A percentile compares a stretch with the other conserved stretches of the same genome.
These are phyloP conservation scores for Taxillus chinensis DNA, from an alignment of 164 flowering plant species.

Conservation along the genomic window DNA sequence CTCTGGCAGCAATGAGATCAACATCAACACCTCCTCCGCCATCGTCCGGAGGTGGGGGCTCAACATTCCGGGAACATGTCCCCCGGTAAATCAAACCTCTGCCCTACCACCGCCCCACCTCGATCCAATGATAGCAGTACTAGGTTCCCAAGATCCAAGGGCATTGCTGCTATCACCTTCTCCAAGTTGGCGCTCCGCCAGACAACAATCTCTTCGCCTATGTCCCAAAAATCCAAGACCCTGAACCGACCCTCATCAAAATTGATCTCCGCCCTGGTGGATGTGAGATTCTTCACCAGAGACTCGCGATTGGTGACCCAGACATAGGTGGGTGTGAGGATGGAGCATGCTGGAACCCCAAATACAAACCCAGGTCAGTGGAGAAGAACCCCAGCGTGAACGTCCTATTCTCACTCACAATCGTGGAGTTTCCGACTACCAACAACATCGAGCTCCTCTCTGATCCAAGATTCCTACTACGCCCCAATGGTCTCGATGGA, in stretches of 20 bases:
- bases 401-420: slow-evolving; percentile 35
- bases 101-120: slow-evolving; percentile 39
- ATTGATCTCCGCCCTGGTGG: slow-evolving; percentile 23
- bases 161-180: slow-evolving; percentile 13
- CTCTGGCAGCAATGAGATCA: too few relatives aligned
- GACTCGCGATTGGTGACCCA: slow-evolving; percentile 77
- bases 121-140: slow-evolving; percentile 25
- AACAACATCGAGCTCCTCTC: too few relatives aligned
- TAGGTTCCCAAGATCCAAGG: slow-evolving; percentile 57
- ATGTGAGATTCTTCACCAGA: slow-evolving; percentile 22
- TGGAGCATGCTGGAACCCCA: slow-evolving; percentile 58
- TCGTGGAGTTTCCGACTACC: slow-evolving; percentile 24
- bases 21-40: too few relatives aligned
- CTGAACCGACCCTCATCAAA: slow-evolving; percentile 29
- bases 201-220: slow-evolving; percentile 3
- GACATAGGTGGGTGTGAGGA: slow-evolving; percentile 55
- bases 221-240: slow-evolving; percentile 15
- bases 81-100: slow-evolving; percentile 69
- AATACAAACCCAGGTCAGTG: slow-evolving; percentile 27
- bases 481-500: too few relatives aligned
- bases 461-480: too few relatives aligned
- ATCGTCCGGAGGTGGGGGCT: too few relatives aligned
- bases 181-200: slow-evolving; percentile 41
- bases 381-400: slow-evolving; percentile 55
- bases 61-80: slow-evolving; percentile 87